Percentiles rank a stretch among this genome's conserved stretches.
Evolutionary conservation across 768 basidiomycete genomes (phyloP).

Genomic region (Tulasnella sp.): DNA sequence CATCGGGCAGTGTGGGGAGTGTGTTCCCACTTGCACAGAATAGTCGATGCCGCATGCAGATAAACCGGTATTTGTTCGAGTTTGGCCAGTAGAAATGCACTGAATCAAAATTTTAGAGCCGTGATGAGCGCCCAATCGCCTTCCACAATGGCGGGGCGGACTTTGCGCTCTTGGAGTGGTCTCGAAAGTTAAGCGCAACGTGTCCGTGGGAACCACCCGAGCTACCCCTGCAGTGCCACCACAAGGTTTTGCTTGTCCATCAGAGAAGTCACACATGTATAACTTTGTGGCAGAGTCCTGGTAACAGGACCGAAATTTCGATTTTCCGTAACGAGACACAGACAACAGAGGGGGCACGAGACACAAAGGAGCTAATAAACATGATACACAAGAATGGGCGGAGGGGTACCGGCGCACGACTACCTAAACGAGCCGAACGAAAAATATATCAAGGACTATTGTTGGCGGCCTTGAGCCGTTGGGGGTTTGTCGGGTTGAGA

Average conservation of each 20-base stretch:
- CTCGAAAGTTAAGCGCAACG: background rate
- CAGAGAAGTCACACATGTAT: background rate
- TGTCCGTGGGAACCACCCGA: background rate
- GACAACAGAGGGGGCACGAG: background rate
- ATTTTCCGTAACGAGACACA: background rate
- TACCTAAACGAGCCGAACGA: background rate
- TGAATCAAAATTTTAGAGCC: background rate
- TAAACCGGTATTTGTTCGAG: background rate
- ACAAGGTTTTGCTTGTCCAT: background rate
- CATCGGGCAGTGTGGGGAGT: background rate
- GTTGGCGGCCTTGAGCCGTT: background rate
- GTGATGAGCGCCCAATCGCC: background rate
- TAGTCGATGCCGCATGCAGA: background rate
- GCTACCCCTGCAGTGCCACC: background rate
- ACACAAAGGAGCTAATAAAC: background rate
- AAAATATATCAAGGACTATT: background rate
- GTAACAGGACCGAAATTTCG: background rate
- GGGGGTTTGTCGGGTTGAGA: background rate
- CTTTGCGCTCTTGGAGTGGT: background rate
- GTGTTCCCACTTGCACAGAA: background rate
- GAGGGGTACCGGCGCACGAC: background rate
- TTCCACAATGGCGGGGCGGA: background rate
- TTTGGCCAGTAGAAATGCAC: background rate
- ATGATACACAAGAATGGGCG: background rate
- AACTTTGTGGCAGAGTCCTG: background rate